These are phyloP conservation scores for Irineochytrium annulatum DNA, from an alignment of 192 early-diverging fungal genomes.

Conservation along the genomic window DNA sequence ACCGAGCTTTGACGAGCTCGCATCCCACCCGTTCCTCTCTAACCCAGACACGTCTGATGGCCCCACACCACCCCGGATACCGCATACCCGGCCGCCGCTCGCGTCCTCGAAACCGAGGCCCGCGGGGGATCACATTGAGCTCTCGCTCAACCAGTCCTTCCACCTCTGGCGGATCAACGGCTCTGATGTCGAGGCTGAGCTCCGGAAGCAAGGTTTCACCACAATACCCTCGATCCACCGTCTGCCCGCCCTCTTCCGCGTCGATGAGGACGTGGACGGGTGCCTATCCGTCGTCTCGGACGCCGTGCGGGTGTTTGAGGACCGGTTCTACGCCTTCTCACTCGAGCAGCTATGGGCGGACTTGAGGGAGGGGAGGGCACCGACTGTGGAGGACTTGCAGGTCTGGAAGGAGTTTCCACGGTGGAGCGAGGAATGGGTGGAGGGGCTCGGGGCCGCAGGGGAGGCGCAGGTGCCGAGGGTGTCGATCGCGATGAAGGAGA, in stretches of 20 bases:
- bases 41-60: not conserved
- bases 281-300: not conserved
- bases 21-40: not conserved
- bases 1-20: not conserved
- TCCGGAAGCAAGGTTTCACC: conserved; percentile 7
- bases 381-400: not conserved
- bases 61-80: not conserved
- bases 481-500: conserved; percentile 8
- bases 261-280: not conserved
- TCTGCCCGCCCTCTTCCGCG: not conserved
- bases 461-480: not conserved
- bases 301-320: not conserved
- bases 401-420: not conserved
- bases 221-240: conserved; percentile 12
- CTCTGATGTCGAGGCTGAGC: not conserved
- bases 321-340: conserved; percentile 1
- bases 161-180: not conserved
- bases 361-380: not conserved
- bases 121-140: not conserved
- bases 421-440: not conserved
- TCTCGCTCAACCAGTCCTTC: not conserved
- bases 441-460: not conserved
- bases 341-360: not conserved
- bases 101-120: not conserved
- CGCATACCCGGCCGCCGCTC: not conserved